Evolutionary conservation across 192 early-diverging fungal genomes (phyloP).

Genomic region (Coemansia pectinata): DNA sequence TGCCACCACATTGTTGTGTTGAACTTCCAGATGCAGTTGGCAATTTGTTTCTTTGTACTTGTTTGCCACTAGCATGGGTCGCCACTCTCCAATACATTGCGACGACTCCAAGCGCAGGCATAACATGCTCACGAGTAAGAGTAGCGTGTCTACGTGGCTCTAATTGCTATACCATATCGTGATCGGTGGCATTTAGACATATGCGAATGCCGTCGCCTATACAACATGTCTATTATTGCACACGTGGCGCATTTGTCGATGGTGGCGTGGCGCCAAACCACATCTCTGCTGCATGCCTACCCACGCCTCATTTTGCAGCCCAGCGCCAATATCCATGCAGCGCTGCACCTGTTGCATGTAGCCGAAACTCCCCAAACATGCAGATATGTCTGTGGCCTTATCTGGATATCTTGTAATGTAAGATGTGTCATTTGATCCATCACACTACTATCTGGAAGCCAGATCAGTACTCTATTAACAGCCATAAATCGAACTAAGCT

Average conservation of each 20-base stretch:
- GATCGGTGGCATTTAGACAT: neutral
- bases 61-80: neutral
- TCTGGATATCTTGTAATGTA: neutral
- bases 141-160: neutral
- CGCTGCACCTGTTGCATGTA: neutral
- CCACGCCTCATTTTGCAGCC: neutral
- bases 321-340: neutral
- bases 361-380: neutral
- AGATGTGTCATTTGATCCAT: neutral
- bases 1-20: neutral
- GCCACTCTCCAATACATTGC: neutral
- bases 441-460: neutral
- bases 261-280: conserved; percentile 4
- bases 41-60: neutral
- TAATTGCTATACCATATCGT: neutral
- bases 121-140: neutral
- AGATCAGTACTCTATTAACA: neutral
- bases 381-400: neutral
- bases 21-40: neutral
- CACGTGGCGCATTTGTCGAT: neutral
- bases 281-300: neutral
- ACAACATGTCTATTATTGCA: neutral
- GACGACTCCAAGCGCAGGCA: neutral
- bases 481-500: neutral
- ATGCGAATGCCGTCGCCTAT: neutral